Conservation (phyloP, 2,329 filamentous ascomycete species). For the Hymenoscyphus albidus region DNA sequence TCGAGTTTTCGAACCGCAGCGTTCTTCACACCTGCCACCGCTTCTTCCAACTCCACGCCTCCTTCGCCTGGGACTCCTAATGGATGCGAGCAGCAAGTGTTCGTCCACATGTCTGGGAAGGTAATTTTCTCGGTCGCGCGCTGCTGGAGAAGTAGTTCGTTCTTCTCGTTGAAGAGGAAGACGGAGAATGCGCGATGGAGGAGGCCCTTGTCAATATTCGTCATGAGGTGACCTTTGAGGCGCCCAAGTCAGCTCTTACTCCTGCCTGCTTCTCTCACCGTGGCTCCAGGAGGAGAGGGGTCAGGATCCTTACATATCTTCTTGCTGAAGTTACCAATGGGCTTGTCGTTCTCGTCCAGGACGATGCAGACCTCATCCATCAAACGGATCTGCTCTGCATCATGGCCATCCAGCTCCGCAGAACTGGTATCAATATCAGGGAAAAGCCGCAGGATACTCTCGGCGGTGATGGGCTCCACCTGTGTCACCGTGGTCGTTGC, state of each 20-base stretch:
- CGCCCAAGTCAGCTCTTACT: constrained; percentile 7
- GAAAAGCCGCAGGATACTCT: constrained; percentile 83
- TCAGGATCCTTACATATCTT: constrained; percentile 74
- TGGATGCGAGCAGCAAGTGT: constrained; percentile 98
- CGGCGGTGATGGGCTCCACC: constrained; percentile 69
- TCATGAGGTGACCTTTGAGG: constrained; percentile 84
- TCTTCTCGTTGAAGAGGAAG: constrained; percentile 93
- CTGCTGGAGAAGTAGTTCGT: constrained; percentile 91
- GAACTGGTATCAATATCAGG: constrained; percentile 72
- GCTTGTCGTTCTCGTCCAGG: constrained; percentile 82
- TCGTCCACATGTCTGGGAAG: constrained; percentile 99
- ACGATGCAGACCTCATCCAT: constrained; percentile 99
- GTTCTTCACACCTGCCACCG: constrained; percentile 80
- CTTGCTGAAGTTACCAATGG: constrained; percentile 96
- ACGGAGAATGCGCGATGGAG: constrained; percentile 97
- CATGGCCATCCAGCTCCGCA: constrained; percentile 80
- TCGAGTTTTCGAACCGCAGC: constrained; percentile 91
- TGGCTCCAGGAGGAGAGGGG: not conserved
- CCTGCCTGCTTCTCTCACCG: not conserved
- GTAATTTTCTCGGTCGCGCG: constrained; percentile 96
- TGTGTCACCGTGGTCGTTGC: constrained; percentile 46
- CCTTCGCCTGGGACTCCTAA: constrained; percentile 89
- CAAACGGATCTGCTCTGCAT: constrained; percentile 93
- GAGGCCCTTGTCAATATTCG: constrained; percentile 93
- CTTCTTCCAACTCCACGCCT: constrained; percentile 73